phyloP scores from a whole-genome alignment of 208 protist species.

The Leishmania tarentolae region DNA sequence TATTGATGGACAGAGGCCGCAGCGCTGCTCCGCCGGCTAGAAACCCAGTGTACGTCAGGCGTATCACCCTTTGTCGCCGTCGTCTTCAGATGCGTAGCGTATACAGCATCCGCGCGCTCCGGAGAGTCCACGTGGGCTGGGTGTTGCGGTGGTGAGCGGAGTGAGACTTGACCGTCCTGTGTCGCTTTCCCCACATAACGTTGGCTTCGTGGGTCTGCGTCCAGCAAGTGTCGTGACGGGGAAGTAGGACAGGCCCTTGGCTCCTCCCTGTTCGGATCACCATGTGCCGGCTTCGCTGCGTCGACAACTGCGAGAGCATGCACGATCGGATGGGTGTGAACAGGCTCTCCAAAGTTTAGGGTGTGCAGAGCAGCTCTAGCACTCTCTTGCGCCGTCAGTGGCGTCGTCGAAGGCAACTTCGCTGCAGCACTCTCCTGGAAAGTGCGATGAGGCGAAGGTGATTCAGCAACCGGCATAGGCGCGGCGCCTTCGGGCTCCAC shows the following conservation, averaged over 20 bases:
- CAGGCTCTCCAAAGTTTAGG: slow-evolving; percentile 35
- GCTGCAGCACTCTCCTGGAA: neutral
- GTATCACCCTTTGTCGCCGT: too few species aligned
- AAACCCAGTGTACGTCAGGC: too few species aligned
- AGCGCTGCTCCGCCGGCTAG: slow-evolving; percentile 2
- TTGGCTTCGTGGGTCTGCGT: neutral
- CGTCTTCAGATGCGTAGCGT: neutral
- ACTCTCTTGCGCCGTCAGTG: slow-evolving; percentile 14
- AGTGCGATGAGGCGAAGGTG: too few species aligned
- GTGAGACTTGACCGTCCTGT: neutral
- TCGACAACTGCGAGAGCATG: neutral
- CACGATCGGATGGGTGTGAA: neutral
- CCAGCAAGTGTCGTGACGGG: neutral
- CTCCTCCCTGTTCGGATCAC: too few species aligned
- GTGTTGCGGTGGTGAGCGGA: neutral
- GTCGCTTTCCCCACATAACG: too few species aligned
- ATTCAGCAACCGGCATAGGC: neutral
- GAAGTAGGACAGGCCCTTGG: neutral
- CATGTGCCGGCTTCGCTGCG: neutral
- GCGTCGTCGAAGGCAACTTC: neutral
- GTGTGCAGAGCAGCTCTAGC: slow-evolving; percentile 41
- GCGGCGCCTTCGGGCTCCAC: too few species aligned
- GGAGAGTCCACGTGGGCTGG: neutral
- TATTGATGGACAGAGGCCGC: slow-evolving; percentile 11
- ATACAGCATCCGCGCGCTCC: too few species aligned